These are phyloP conservation scores for Russula sp. DNA, from an alignment of 768 basidiomycete genomes.

Conservation along the genomic window DNA sequence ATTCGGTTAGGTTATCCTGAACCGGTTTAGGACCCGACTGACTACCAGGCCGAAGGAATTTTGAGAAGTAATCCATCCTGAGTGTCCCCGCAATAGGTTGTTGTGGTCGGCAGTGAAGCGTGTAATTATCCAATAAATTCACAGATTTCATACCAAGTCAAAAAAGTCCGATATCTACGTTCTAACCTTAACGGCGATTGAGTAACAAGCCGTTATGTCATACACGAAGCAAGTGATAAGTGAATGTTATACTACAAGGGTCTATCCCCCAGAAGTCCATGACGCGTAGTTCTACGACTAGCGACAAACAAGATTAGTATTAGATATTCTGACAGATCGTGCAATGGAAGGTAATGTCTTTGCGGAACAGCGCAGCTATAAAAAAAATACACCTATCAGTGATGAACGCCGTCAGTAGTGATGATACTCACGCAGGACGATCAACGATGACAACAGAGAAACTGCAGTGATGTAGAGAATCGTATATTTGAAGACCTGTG, in stretches of 20 bases:
- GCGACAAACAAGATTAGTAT: constrained; percentile 29
- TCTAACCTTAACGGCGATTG: neutral
- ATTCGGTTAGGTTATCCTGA: constrained; percentile 66
- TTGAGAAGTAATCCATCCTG: constrained; percentile 80
- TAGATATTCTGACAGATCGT: constrained; percentile 82
- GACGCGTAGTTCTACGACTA: constrained; percentile 16
- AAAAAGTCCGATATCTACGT: neutral
- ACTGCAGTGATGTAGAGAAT: constrained; percentile 75
- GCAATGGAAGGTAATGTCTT: constrained; percentile 72
- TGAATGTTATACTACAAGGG: constrained; percentile 23
- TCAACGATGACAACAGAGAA: constrained; percentile 70
- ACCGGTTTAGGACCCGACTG: constrained; percentile 43
- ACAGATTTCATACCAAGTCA: neutral
- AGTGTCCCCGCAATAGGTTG: neutral
- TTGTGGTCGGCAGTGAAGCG: too few relatives aligned
- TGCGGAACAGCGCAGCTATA: constrained; percentile 74
- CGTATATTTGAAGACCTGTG: constrained; percentile 76
- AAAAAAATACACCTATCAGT: constrained; percentile 21
- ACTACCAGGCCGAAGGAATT: constrained; percentile 53
- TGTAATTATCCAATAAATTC: neutral
- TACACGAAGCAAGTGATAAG: constrained; percentile 15
- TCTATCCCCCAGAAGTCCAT: constrained; percentile 5
- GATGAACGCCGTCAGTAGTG: constrained; percentile 8
- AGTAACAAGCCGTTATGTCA: constrained; percentile 5
- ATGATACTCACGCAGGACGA: constrained; percentile 66